Conservation (phyloP, 176 grass and related monocot species). For the Melocanna baccifera region DNA sequence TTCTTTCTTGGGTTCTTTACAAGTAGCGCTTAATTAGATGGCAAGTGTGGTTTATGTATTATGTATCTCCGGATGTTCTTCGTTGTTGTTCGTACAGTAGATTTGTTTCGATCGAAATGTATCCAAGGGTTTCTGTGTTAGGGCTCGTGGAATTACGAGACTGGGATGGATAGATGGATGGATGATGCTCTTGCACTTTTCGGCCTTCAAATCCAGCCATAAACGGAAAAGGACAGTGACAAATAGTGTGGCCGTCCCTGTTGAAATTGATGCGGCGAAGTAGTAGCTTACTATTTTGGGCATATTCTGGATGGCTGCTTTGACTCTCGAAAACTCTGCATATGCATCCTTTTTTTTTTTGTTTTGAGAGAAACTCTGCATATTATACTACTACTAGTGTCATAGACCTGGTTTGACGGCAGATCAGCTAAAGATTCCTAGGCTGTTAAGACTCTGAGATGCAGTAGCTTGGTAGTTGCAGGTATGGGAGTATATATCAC, state of each 20-base stretch:
- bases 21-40: neutral
- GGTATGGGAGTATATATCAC: neutral
- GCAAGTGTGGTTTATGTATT: too few species aligned
- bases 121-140: neutral
- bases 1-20: neutral
- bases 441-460: neutral
- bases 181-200: neutral
- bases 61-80: neutral
- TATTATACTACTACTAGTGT: neutral
- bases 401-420: neutral
- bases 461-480: neutral
- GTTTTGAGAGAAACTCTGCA: neutral
- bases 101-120: neutral
- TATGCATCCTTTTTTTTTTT: neutral
- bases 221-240: neutral
- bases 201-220: neutral
- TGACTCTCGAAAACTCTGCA: neutral
- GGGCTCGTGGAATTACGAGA: neutral
- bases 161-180: neutral
- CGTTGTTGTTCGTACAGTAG: neutral
- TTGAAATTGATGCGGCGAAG: neutral
- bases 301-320: neutral
- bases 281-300: neutral
- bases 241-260: neutral
- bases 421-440: too few species aligned